A percentile compares a stretch with the other conserved stretches of the same genome.
Evolutionary conservation across 1,284 basidiomycete species (phyloP).

Genomic region (Cutaneotrichosporon mucoides): DNA sequence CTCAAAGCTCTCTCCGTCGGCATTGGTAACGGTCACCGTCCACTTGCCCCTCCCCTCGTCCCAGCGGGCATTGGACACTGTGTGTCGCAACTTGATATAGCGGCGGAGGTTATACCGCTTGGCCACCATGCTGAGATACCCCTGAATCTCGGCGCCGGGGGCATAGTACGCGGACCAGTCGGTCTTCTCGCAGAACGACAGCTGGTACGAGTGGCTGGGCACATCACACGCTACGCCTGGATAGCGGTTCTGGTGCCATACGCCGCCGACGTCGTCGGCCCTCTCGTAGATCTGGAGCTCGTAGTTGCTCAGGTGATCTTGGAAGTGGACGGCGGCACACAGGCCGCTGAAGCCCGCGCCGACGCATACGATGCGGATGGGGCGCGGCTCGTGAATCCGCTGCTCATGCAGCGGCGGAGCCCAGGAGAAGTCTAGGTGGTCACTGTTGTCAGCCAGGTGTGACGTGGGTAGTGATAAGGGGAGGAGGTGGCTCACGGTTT

Average conservation of each 20-base stretch:
- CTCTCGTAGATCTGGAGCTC: slow-evolving; percentile 12
- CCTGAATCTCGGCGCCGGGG: slow-evolving; percentile 8
- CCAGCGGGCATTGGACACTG: slow-evolving; percentile 30
- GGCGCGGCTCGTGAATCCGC: not conserved
- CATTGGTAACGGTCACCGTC: slow-evolving; percentile 22
- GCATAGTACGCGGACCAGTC: slow-evolving; percentile 10
- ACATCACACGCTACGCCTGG: slow-evolving; percentile 34
- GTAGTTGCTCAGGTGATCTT: slow-evolving; percentile 7
- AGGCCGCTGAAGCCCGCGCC: slow-evolving; percentile 16
- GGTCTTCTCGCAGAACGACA: slow-evolving; percentile 4
- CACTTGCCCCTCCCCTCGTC: slow-evolving; percentile 25
- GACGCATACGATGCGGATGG: slow-evolving; percentile 6
- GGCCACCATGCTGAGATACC: slow-evolving; percentile 6
- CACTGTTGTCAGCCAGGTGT: not conserved
- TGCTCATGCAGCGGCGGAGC: slow-evolving; percentile 12
- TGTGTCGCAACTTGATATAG: slow-evolving; percentile 31
- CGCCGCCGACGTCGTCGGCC: slow-evolving; percentile 11
- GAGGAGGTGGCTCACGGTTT: not conserved
- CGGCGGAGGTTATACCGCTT: slow-evolving; percentile 24
- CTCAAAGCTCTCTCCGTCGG: slow-evolving; percentile 6
- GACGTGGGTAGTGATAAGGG: too few relatives aligned
- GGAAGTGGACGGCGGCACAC: slow-evolving; percentile 13
- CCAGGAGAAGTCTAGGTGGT: slow-evolving; percentile 4
- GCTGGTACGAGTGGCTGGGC: slow-evolving; percentile 16
- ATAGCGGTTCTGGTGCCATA: slow-evolving; percentile 30